Base-by-base conservation (phyloP, 139 green algal genomes). In the Raphidocelis subcapitata region DNA sequence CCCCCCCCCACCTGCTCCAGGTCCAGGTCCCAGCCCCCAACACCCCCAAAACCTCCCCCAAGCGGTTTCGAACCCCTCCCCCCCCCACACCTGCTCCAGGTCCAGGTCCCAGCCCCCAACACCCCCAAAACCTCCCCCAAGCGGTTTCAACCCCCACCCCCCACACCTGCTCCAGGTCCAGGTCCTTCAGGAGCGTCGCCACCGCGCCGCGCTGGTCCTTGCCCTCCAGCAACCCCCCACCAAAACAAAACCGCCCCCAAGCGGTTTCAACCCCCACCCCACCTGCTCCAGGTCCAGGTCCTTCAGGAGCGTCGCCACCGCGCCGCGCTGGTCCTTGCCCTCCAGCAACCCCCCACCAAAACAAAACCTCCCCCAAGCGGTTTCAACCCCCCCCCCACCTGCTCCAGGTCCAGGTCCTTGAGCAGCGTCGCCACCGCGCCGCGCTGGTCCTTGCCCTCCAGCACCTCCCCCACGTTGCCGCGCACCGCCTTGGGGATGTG, bases 401-500 rank as follows among this genome's bases (percentile, higher is more conserved):
- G 88, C 62, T 90, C 70, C 66, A 98, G 81, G 69, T 98, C 93
- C 33, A 98, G 83, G 16, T 92, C 79, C 31, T 77, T 26, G 67
- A 92, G 76, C 74, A 98, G 86, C 57, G 75, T 59, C 14, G 75
- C 77, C 64, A 87, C 87, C 26, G 84, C 70, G 20, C 87, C 85
- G 10, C 92, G 79, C 84, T 96, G 81, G 76, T 98, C 92, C 81
- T 98, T 98, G 55, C 82, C 54, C 24, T 82, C 69, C 28, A 98
- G 73, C 76, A 95, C 88, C 71, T 89, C 82, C 10, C 56, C 62
- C 47, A 98, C 95, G 67, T 97, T 95, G 44, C 95, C 95, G 16
- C 91, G 89, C 61, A 98, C 92, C 0, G 91, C 94, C 81, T 97
- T 97, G 67, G 96, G 96, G 80, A 99, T 98, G 85, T 99, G 88